Conservation (phyloP, 2,329 filamentous ascomycete species). For the Xylaria sp. region DNA sequence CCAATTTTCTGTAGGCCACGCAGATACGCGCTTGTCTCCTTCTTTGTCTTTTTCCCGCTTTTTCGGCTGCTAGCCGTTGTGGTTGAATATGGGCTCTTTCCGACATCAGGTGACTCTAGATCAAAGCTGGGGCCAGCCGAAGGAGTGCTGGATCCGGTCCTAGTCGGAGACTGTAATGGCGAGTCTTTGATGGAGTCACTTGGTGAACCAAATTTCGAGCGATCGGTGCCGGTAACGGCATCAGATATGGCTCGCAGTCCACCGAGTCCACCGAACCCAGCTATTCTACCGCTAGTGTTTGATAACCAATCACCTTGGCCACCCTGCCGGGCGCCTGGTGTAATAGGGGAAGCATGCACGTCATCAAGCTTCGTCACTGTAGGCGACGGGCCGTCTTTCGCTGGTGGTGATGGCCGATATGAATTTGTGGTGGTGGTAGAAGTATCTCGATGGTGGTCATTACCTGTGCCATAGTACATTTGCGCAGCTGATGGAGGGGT, state of each 20-base stretch:
- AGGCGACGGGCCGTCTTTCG: constrained; percentile 65
- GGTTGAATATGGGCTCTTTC: constrained; percentile 64
- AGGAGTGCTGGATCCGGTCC: constrained; percentile 79
- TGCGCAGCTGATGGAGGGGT: constrained; percentile 71
- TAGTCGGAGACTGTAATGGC: constrained; percentile 70
- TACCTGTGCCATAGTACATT: constrained; percentile 71
- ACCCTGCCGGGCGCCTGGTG: constrained; percentile 55
- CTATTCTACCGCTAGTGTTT: constrained; percentile 61
- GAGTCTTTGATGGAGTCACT: constrained; percentile 64
- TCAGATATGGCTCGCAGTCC: constrained; percentile 91
- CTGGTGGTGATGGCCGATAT: constrained; percentile 59
- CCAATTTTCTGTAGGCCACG: constrained; percentile 83
- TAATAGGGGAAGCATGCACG: constrained; percentile 55
- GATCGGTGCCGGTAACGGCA: constrained; percentile 65
- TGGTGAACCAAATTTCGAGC: constrained; percentile 62
- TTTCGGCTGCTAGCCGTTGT: constrained; percentile 60
- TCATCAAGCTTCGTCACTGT: constrained; percentile 70
- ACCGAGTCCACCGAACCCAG: constrained; percentile 69
- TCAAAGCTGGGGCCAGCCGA: constrained; percentile 78
- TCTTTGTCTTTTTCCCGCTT: constrained; percentile 78
- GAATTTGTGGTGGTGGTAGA: constrained; percentile 69
- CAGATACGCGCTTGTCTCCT: constrained; percentile 93
- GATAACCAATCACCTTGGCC: constrained; percentile 67
- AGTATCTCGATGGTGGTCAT: constrained; percentile 68
- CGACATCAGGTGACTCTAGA: constrained; percentile 75